Evolutionary conservation across 73 alveolate genomes (phyloP), one percentile per base, ranked within the genome.

Genomic region (Tetrahymena thermophila): DNA sequence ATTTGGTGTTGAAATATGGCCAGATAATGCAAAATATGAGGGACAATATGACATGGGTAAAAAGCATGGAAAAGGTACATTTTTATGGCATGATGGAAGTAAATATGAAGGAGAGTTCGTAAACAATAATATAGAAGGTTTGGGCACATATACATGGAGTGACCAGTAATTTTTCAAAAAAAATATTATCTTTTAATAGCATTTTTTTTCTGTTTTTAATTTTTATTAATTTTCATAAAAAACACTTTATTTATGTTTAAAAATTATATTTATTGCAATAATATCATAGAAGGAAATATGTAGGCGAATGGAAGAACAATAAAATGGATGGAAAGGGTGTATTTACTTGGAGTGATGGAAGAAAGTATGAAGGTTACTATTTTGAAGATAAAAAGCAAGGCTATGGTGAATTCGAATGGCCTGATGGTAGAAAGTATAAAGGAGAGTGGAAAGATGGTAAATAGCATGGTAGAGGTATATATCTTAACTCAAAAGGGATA

Each of bases 331-430:
- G 98, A 34, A 94, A 94, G 50, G 98, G 98, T 16, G 35, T 83
- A 19, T 95, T 56, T 96, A 95, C 42, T 35, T 96, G 97, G 97
- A 93, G 94, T 23, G 97, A 96, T 93, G 98, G 98, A 17, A 89
- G 96, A 93, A 94, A 94, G 93, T 96, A 94, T 94, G 96, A 95
- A 50, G 98, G 98, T 71, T 85, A 95, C 38, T 96, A 95, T 94
- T 35, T 96, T 94, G 94, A 97, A 94, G 97, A 97, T 97, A 94
- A 94, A 93, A 97, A 96, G 96, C 97, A 97, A 94, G 99, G 99
- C 10, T 37, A 58, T 50, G 99, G 99, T n/a, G 96, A 95, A 84
- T 97, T 94, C 95, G 43, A 57, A 37, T 95, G 98, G 98, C 94
- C 85, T 85, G 97, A 96, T 96, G 95, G 95, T 14, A 85, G 97